Evolutionary conservation across 495 filamentous ascomycete species (phyloP), one percentile per base, ranked within the genome.

Genomic region (Pyrenula aspistea): DNA sequence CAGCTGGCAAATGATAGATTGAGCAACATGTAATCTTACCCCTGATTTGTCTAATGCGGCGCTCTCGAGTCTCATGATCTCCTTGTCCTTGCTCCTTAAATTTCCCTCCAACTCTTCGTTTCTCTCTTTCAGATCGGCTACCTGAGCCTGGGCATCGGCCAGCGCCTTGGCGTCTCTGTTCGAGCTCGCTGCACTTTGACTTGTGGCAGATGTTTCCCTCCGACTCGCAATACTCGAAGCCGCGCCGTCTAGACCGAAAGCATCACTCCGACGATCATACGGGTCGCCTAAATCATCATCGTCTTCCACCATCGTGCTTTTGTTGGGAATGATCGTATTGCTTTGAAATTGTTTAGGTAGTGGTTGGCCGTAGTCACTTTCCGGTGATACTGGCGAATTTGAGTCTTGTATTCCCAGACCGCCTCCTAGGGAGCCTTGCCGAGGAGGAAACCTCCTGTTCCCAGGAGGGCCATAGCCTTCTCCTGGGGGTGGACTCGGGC

Each of bases 241-340:
- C 62, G 76, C 60, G 54, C 71, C 73, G 65, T 86, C 77, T 51
- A 85, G 59, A 55, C 76, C 78, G 71, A 87, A 86, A 25, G 84
- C 74, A 69, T 86, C 83, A 59, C 77, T 79, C 24, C 80, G 78
- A 59, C 82, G 77, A 66, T 84, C 79, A 53, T 72, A 73, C 56
- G 87, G 83, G 53, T 77, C 71, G 1, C 74, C 75, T 53, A 70
- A 77, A 56, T 71, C 73, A 62, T 91, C 86, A 59, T 95, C 93
- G 68, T 98, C 93, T 67, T 98, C 93, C 15, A 97, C 87, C 86
- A 98, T 90, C 0, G 90, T 97, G 62, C 92, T 94, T 70, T 97
- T 98, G 62, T 95, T 97, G 3, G 93, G 94, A 22, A 96, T 84
- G 59, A 97, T 94, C 0, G 88, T 96, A 63, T 93, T 96, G 64